A percentile compares a stretch with the other conserved stretches of the same genome.
These are phyloP conservation scores for Chytriomyces hyalinus DNA, from an alignment of 192 early-diverging fungal species.

Conservation along the genomic window DNA sequence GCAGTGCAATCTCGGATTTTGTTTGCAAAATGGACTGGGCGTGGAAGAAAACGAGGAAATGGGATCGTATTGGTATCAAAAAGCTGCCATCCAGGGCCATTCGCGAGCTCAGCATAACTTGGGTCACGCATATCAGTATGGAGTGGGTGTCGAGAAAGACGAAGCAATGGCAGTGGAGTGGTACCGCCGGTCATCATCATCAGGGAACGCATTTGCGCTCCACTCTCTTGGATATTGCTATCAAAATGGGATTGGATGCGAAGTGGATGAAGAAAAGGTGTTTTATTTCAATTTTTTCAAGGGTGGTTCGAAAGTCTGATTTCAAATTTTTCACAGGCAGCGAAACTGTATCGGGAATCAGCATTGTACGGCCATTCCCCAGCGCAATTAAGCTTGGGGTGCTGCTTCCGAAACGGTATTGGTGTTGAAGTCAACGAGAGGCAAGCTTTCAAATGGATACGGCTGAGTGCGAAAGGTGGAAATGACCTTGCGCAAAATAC, in stretches of 20 bases:
- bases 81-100: constrained; percentile 58
- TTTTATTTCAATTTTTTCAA: not conserved
- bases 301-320: not conserved
- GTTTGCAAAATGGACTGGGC: constrained; percentile 76
- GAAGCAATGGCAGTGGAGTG: constrained; percentile 69
- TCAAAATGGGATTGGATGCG: constrained; percentile 74
- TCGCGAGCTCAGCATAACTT: constrained; percentile 75
- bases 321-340: constrained; percentile 41
- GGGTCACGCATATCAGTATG: constrained; percentile 86
- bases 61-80: constrained; percentile 59
- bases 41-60: constrained; percentile 50
- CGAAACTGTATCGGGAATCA: constrained; percentile 52
- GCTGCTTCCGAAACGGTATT: constrained; percentile 81
- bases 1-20: constrained; percentile 82
- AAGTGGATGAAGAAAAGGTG: constrained; percentile 56
- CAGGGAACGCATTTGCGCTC: constrained; percentile 71
- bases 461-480: constrained; percentile 61
- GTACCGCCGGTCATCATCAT: constrained; percentile 64
- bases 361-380: constrained; percentile 59
- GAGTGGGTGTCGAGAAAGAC: constrained; percentile 76
- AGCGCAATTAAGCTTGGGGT: constrained; percentile 73
- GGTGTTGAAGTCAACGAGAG: constrained; percentile 68
- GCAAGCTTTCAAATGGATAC: constrained; percentile 78
- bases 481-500: constrained; percentile 80
- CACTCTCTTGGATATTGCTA: constrained; percentile 85